These are phyloP conservation scores for Inga oerstediana DNA, from an alignment of 306 rosid genomes.

Conservation along the genomic window DNA sequence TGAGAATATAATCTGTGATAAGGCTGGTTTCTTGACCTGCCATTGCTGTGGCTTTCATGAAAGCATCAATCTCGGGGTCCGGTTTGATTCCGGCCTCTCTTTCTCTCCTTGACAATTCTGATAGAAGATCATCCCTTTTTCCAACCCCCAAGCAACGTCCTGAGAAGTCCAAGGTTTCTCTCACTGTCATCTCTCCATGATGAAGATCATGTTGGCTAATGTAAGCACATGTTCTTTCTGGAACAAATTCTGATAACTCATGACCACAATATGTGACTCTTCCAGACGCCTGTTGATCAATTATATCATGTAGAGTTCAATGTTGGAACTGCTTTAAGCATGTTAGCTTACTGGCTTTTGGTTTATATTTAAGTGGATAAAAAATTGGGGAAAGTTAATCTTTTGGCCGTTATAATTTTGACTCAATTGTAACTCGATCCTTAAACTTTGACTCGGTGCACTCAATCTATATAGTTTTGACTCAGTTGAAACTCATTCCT, in stretches of 20 bases:
- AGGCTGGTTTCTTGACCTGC: conserved; percentile 62
- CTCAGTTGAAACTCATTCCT: too few species aligned
- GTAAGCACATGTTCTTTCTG: conserved; percentile 85
- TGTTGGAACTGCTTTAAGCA: not conserved
- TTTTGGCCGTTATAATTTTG: too few species aligned
- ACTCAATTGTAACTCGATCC: too few species aligned
- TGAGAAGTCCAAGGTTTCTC: conserved; percentile 70
- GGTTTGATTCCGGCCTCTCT: conserved; percentile 58
- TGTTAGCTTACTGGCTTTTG: not conserved
- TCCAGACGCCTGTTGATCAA: conserved; percentile 56
- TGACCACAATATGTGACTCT: conserved; percentile 74
- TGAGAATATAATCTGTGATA: conserved; percentile 67
- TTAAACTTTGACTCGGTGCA: too few species aligned
- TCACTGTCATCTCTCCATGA: conserved; percentile 74
- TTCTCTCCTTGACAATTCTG: conserved; percentile 65
- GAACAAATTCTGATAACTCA: conserved; percentile 75
- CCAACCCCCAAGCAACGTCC: conserved; percentile 79
- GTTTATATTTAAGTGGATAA: not conserved
- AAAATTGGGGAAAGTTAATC: too few species aligned
- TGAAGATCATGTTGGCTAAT: conserved; percentile 89
- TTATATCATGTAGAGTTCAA: conserved; percentile 11
- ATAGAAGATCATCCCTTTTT: conserved; percentile 59
- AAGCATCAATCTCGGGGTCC: conserved; percentile 71
- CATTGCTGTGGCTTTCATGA: conserved; percentile 76
- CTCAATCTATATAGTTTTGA: too few species aligned